These are phyloP conservation scores for Echeveria elegans DNA, from an alignment of 164 flowering plant genomes.

Conservation along the genomic window DNA sequence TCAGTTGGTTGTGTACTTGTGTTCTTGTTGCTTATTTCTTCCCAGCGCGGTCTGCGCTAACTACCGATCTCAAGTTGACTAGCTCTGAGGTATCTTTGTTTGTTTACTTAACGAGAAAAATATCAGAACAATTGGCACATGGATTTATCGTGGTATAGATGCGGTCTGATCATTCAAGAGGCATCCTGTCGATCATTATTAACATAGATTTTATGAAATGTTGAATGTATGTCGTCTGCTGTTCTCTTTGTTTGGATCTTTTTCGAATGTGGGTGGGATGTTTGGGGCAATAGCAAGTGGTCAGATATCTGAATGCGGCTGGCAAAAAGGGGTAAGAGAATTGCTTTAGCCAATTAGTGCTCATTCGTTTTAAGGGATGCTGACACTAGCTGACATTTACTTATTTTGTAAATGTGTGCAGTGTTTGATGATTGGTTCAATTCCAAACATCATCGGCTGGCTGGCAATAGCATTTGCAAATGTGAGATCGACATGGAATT, in stretches of 20 bases:
- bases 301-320: constrained; percentile 58
- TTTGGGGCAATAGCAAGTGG: constrained; percentile 77
- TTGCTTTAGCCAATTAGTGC: not conserved
- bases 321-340: constrained; percentile 53
- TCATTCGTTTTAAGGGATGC: no score
- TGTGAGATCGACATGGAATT: constrained; percentile 23
- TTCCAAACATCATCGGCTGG: constrained; percentile 76
- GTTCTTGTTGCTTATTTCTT: not conserved
- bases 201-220: not conserved
- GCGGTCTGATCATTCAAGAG: no score
- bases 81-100: constrained; percentile 1
- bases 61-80: not conserved
- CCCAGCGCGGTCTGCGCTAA: constrained; percentile 1
- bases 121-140: no score
- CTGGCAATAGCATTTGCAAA: constrained; percentile 64
- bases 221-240: constrained; percentile 10
- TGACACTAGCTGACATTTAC: not conserved
- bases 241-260: constrained; percentile 62
- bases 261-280: constrained; percentile 72
- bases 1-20: no score
- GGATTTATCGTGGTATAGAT: no score
- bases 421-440: constrained; percentile 67
- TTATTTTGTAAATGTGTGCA: constrained; percentile 25
- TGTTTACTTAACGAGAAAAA: not conserved
- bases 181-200: not conserved